phyloP scores from a whole-genome alignment of 2,329 filamentous ascomycete species.

The Incumbomyces delicatus region DNA sequence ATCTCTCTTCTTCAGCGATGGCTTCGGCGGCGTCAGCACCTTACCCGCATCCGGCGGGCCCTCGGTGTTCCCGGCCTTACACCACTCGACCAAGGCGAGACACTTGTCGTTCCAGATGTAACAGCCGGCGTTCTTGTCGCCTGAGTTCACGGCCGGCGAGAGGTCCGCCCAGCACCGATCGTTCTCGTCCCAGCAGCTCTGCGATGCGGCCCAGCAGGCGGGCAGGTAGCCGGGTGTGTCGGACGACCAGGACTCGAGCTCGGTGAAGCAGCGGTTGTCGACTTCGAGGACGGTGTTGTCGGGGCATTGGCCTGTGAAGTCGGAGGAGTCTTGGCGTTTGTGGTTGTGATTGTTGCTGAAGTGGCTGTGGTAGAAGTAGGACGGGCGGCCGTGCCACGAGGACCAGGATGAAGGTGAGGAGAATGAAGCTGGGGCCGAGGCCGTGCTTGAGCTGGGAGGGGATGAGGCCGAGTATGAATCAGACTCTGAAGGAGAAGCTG shows the following conservation, averaged over 20 bases:
- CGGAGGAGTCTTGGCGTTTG: too few relatives aligned
- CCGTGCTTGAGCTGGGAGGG: too few relatives aligned
- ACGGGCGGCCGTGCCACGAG: too few relatives aligned
- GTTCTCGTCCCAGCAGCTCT: constrained; percentile 50
- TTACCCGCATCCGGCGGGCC: constrained; percentile 37
- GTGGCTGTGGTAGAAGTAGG: too few relatives aligned
- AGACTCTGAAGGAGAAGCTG: too few relatives aligned
- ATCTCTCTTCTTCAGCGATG: neutral
- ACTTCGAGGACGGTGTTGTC: constrained; percentile 52
- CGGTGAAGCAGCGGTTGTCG: constrained; percentile 61
- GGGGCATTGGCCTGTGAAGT: constrained; percentile 26
- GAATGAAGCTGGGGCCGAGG: too few relatives aligned
- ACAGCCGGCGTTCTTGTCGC: constrained; percentile 47
- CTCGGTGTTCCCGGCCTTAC: constrained; percentile 31
- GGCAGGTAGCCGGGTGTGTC: constrained; percentile 33
- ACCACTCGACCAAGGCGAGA: constrained; percentile 32
- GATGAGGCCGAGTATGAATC: too few relatives aligned
- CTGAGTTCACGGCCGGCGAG: constrained; percentile 39
- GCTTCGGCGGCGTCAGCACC: constrained; percentile 25
- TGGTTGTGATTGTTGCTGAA: too few relatives aligned
- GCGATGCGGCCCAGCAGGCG: constrained; percentile 47
- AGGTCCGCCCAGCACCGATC: constrained; percentile 47
- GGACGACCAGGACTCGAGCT: constrained; percentile 46
- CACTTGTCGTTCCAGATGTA: constrained; percentile 56
- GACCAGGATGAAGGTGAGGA: too few relatives aligned